Conservation (phyloP, 305 asterid species). For the Fraxinus sp. region DNA sequence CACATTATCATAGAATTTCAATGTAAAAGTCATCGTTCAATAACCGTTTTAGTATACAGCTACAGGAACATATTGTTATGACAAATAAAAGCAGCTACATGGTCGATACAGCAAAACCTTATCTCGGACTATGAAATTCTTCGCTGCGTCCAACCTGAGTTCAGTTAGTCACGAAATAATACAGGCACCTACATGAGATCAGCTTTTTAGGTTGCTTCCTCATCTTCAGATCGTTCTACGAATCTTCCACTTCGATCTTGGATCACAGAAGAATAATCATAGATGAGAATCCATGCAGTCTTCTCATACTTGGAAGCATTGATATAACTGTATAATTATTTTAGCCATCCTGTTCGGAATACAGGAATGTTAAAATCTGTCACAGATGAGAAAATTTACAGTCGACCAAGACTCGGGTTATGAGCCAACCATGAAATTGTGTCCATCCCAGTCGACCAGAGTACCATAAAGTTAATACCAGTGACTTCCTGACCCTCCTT, state of each 20-base stretch:
- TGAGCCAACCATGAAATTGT: not conserved
- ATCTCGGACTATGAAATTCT: not conserved
- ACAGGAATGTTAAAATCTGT: not conserved
- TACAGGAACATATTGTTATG: not conserved
- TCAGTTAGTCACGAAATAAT: constrained; percentile 18
- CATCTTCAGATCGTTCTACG: constrained; percentile 16
- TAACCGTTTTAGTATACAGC: not conserved
- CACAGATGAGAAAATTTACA: not conserved
- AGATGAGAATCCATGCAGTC: not conserved
- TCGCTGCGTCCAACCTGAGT: constrained; percentile 13
- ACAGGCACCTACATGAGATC: constrained; percentile 15
- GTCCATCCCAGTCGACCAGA: constrained; percentile 16
- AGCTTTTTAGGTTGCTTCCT: constrained; percentile 13
- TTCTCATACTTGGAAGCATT: not conserved
- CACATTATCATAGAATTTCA: not conserved
- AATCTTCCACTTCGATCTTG: constrained; percentile 3
- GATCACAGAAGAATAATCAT: not conserved
- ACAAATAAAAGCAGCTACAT: constrained; percentile 2
- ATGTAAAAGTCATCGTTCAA: not conserved
- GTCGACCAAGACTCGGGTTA: constrained; percentile 16
- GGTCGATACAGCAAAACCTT: not conserved
- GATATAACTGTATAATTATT: constrained; percentile 17
- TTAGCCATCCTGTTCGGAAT: constrained; percentile 1
- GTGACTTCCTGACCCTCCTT: constrained; percentile 70
- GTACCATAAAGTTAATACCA: constrained; percentile 53